Conservation (phyloP, 345 rosid species). For the Melaleuca quinquenervia region DNA sequence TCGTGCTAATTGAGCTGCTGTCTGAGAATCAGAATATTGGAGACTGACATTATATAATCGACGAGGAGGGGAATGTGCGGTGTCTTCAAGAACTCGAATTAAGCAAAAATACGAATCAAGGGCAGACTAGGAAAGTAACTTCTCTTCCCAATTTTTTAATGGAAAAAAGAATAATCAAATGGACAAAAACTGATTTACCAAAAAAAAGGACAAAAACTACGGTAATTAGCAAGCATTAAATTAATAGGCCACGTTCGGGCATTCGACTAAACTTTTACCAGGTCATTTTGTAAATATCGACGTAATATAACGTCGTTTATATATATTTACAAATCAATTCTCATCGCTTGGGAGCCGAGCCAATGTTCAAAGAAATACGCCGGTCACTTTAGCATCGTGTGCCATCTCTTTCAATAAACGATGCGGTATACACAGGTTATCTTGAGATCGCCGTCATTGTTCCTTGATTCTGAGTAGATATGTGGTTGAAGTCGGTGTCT, state of each 20-base stretch:
- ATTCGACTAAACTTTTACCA: not conserved
- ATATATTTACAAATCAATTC: not conserved
- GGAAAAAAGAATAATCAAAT: not conserved
- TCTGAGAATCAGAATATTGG: not conserved
- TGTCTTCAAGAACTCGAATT: not conserved
- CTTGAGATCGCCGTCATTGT: not conserved
- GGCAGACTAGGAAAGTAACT: not conserved
- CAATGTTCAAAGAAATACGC: not conserved
- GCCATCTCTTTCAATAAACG: not conserved
- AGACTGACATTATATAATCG: not conserved
- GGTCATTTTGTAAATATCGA: not conserved
- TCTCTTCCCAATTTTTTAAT: not conserved
- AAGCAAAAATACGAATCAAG: not conserved
- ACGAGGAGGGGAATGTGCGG: not conserved
- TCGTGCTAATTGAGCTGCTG: not conserved
- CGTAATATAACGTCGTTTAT: not conserved
- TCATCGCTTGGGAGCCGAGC: not conserved
- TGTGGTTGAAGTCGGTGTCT: not conserved
- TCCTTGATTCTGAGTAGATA: not conserved
- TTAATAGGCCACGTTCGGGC: not conserved
- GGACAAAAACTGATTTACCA: not conserved
- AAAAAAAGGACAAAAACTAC: too few relatives aligned
- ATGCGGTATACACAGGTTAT: not conserved
- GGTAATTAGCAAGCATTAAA: not conserved
- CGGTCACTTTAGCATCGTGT: not conserved